Evolutionary conservation across 192 early-diverging fungal genomes (phyloP), one percentile per base, ranked within the genome.

Genomic region (Geosiphon pyriformis): DNA sequence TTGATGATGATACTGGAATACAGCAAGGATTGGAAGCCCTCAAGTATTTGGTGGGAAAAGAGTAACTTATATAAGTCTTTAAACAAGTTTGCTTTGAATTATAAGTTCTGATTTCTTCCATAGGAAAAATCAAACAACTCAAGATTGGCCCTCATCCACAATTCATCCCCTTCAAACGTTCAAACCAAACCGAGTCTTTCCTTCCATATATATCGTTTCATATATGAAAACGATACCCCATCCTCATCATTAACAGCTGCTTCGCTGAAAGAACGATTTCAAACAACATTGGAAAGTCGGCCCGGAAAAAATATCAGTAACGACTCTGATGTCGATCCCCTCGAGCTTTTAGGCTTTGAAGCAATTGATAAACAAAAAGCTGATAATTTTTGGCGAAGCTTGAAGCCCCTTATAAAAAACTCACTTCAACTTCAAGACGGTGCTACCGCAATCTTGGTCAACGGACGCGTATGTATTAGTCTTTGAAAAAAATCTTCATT

Each of bases 61-160:
- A n/a, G n/a, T n/a, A n/a, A n/a, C n/a, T n/a, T n/a, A n/a, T n/a
- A n/a, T n/a, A n/a, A n/a, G n/a, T n/a, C n/a, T n/a, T n/a, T n/a
- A n/a, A n/a, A n/a, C n/a, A n/a, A n/a, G n/a, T n/a, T n/a, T n/a
- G n/a, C n/a, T n/a, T n/a, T 32, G 18, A 22, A 3, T 54, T 54
- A 54, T 34, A 22, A 22, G 2, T 55, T 25, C n/a, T 52, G 3
- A 18, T 35, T 20, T 55, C 12, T 55, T 4, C 25, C 12, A 18
- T 53, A 77, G 76, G 67, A 78, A 54, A 47, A 55, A 20, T 59
- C 70, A 15, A 29, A 72, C n/a, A 52, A 65, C 11, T 70, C 70
- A 2, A 81, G 85, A 25, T 23, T 85, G 11, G 68, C 80, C 0
- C 68, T 88, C 33, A 57, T 87, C 29, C 86, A 87, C 51, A 83